Evolutionary conservation across 1,139 yeast genomes (phyloP), one percentile per base, ranked within the genome.

Genomic region (Candida labiduridarum): DNA sequence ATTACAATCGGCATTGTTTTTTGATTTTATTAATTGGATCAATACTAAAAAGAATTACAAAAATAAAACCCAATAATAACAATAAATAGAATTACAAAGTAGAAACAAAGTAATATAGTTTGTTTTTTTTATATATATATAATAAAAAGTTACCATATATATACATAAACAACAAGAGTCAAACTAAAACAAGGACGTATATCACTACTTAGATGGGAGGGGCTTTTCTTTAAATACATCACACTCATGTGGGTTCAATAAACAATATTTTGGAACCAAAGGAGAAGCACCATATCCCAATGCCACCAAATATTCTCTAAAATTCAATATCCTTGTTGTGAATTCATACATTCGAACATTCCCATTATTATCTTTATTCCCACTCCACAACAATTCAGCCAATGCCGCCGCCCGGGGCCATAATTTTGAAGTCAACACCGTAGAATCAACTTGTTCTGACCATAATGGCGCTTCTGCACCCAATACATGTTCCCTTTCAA

Each of bases 11-110:
- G 76, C 82, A 12, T 65, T 89, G 61, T 89, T 89, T 66, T 79
- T 84, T 58, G 97, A 91, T 59, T 83, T 90, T 55, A 78, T 88
- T 61, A 90, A 90, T 67, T 91, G 96, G 95, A 64, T 89, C 47
- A 79, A 79, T 51, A 71, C 86, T 6, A 79, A 71, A 60, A 65
- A 50, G 48, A 40, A 45, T 10, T 35, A 18, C 31, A 22, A 10
- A 16, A 33, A 44, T 8, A 29, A 16, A 19, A 19, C 22, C 22
- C 14, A n/a, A 34, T 15, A 44, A 44, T n/a, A 19, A 25, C 10
- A 4, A 9, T 25, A 25, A 25, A 25, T 25, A 25, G 29, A 25
- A 25, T 4, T 25, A 25, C 29, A 25, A 22, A 25, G 29, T 25
- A 8, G 10, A 9, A 25, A 25, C 8, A 8, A 25, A 19, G 22